Base-by-base conservation (phyloP, 768 basidiomycete species). In the Rhodotorula taiwanensis region DNA sequence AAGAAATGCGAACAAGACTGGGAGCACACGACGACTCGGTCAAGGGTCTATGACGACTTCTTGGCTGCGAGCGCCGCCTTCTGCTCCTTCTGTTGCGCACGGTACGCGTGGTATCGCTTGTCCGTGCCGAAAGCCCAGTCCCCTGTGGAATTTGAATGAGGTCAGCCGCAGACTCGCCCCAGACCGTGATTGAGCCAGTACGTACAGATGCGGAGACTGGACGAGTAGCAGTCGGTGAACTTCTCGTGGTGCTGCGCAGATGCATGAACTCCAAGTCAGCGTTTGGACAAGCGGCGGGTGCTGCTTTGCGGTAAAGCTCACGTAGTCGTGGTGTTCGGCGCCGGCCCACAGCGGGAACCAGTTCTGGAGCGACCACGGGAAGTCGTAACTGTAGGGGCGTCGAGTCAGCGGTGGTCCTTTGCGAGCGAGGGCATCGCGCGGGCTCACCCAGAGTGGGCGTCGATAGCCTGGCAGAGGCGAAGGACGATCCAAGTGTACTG, bases 301-400 rank as follows among this genome's bases (percentile, higher is more conserved):
- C 8, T 21, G 20, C 21, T 48, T 30, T 39, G 16, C 36, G 36
- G 9, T 9, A 11, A 13, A 34, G 30, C 21, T 25, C 56, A 98
- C 94, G 83, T 61, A 66, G 50, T 72, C 71, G 66, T 72, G 73
- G 60, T 70, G 70, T 52, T 65, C 64, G 18, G 68, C 68, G 15
- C 94, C 93, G 11, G 88, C 87, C 93, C 93, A 98, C 82, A 98
- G 88, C 4, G 92, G 92, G 36, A 98, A 63, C 69, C 90, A 84
- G 79, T 93, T 84, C 70, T 90, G 86, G 58, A 98, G 80, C 9
- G 89, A 93, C 93, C 92, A 98, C 1, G 95, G 94, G 83, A 99
- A 99, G 76, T 98, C 89, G 76, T 95, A 97, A 28, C 49, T 33
- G 31, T 10, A 31, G 2, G 5, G 34, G 21, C 15, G 25, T 21